A percentile compares a stretch with the other conserved stretches of the same genome.
Conservation (phyloP, 495 filamentous ascomycete species). For the Hypoxylon subgilvum region DNA sequence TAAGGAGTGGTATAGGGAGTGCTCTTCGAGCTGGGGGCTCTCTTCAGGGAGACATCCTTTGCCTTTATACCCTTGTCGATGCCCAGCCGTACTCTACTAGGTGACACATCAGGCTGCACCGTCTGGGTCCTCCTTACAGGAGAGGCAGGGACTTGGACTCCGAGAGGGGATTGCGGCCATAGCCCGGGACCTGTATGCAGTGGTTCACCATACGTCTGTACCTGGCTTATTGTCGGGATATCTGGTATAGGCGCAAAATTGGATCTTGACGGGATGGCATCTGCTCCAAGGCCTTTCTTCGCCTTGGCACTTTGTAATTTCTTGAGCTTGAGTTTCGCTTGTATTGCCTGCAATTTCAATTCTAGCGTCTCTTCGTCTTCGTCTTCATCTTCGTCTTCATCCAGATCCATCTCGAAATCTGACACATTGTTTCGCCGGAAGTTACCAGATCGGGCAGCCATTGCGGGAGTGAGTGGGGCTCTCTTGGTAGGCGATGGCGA, state of each 20-base stretch:
- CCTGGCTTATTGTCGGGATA: slow-evolving; percentile 26
- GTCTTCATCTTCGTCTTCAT: slow-evolving; percentile 67
- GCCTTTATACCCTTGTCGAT: slow-evolving; percentile 88
- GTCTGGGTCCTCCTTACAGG: slow-evolving; percentile 64
- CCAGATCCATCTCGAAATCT: slow-evolving; percentile 49
- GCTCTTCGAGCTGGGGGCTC: slow-evolving; percentile 62
- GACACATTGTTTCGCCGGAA: slow-evolving; percentile 15
- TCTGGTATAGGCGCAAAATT: slow-evolving; percentile 25
- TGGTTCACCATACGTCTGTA: slow-evolving; percentile 21
- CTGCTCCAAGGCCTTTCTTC: slow-evolving; percentile 42
- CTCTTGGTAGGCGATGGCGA: slow-evolving; percentile 65
- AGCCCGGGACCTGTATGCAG: slow-evolving; percentile 26
- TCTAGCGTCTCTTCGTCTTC: slow-evolving; percentile 92
- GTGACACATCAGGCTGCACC: slow-evolving; percentile 67
- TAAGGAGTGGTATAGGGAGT: slow-evolving; percentile 30
- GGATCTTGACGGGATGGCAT: slow-evolving; percentile 30
- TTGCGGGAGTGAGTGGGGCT: neutral
- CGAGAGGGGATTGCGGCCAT: slow-evolving; percentile 48
- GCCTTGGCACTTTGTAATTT: slow-evolving; percentile 70
- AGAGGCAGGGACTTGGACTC: slow-evolving; percentile 81
- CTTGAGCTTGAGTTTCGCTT: slow-evolving; percentile 87
- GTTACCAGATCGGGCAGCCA: slow-evolving; percentile 23
- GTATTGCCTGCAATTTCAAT: slow-evolving; percentile 81
- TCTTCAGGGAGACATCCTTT: slow-evolving; percentile 81
- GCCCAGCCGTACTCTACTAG: slow-evolving; percentile 78